Conservation (phyloP, 2,329 filamentous ascomycete species). For the Chaetomium globosum region DNA sequence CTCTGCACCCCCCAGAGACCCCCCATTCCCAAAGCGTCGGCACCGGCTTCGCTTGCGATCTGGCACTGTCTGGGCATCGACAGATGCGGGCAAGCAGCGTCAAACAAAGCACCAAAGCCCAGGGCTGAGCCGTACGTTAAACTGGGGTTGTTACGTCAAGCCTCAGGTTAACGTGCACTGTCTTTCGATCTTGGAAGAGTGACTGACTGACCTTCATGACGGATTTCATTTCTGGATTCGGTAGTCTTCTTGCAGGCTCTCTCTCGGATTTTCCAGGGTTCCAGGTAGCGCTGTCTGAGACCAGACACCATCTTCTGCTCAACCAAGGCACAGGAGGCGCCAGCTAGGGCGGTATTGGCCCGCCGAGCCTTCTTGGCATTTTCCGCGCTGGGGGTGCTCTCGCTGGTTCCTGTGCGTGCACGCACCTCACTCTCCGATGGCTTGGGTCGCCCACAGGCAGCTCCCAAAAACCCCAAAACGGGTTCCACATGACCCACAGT, state of each 20-base stretch:
- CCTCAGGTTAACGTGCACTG: too few relatives aligned
- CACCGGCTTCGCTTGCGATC: conserved; percentile 10
- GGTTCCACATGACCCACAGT: conserved; percentile 16
- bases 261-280: background rate
- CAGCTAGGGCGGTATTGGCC: conserved; percentile 8
- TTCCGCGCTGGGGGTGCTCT: background rate
- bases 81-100: background rate
- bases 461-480: background rate
- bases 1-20: background rate
- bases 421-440: conserved; percentile 24
- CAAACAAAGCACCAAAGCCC: background rate
- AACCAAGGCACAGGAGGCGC: conserved; percentile 2
- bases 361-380: conserved; percentile 1
- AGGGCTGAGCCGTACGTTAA: too few relatives aligned
- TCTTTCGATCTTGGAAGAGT: too few relatives aligned
- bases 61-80: background rate
- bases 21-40: conserved; percentile 23
- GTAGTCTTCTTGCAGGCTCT: background rate
- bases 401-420: background rate
- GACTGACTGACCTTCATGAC: too few relatives aligned
- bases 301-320: background rate
- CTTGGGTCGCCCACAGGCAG: conserved; percentile 30
- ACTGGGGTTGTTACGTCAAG: background rate
- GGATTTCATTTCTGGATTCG: too few relatives aligned
- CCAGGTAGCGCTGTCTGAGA: background rate